Evolutionary conservation across 441 rosid species (phyloP), one percentile per base, ranked within the genome.

Genomic region (Arabidopsis hybrid): DNA sequence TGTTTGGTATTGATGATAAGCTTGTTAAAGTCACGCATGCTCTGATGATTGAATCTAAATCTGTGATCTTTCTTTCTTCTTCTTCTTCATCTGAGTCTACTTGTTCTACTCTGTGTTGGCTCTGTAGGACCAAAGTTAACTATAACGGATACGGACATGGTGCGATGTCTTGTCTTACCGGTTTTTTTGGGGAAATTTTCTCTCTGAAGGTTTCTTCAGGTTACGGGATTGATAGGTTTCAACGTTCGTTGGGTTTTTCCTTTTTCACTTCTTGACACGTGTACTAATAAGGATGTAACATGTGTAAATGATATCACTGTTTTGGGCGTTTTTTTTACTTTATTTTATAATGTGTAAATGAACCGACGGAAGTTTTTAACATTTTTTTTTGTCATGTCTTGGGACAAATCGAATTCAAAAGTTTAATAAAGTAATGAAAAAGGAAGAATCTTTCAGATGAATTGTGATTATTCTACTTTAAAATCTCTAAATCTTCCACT

Each of bases 101-200:
- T 21, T 21, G 26, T 53, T 7, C 52, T 58, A 59, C 78, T 83
- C 40, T 38, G 29, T 36, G 52, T 50, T 60, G 57, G 51, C 61
- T 76, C 80, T 83, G 91, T 88, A 58, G 83, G 72, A 72, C 85
- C 62, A 85, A 87, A 88, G 88, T 80, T 62, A 57, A 72, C 67
- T 36, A 77, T 77, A 71, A 21, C 26, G 26, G 26, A 21, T 21
- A 77, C 77, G 60, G 77, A 72, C 80, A 77, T 77, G 77, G 77
- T 77, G 65, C 29, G 55, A 77, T 72, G 80, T 77, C 80, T 77
- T 77, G 62, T 77, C 80, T 77, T 60, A 66, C 80, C 65, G 53
- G 73, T 39, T 56, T 64, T 75, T 68, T 67, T 64, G 4, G 26
- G 36, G 17, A 21, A 17, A 66, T 0, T 13, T 68, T 57, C 35